Evolutionary conservation across 805 yeast genomes (phyloP).

Genomic region (Candida nanaspora): DNA sequence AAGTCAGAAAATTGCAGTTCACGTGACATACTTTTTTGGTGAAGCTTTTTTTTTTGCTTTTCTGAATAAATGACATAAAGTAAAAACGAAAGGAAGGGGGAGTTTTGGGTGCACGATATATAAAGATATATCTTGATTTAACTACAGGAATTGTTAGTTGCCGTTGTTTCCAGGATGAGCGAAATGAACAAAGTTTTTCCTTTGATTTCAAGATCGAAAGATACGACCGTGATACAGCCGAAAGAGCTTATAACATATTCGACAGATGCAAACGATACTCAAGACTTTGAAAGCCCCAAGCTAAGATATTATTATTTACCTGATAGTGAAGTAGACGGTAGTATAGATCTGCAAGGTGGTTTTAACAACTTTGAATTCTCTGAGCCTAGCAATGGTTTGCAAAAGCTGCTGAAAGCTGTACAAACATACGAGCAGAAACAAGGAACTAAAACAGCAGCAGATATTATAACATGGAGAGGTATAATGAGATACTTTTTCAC

Average conservation of each 20-base stretch:
- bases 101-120: too few species aligned
- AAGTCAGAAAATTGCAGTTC: too few species aligned
- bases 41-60: too few species aligned
- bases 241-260: slow-evolving; percentile 70
- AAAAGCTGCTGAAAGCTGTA: slow-evolving; percentile 51
- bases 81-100: too few species aligned
- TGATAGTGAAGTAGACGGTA: slow-evolving; percentile 50
- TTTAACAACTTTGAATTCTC: slow-evolving; percentile 47
- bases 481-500: slow-evolving; percentile 67
- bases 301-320: slow-evolving; percentile 78
- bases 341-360: slow-evolving; percentile 61
- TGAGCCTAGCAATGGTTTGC: slow-evolving; percentile 53
- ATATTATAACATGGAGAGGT: slow-evolving; percentile 82
- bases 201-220: slow-evolving; percentile 42
- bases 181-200: slow-evolving; percentile 23
- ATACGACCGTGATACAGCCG: slow-evolving; percentile 77
- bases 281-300: slow-evolving; percentile 42
- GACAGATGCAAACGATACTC: slow-evolving; percentile 45
- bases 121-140: too few species aligned
- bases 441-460: slow-evolving; percentile 41
- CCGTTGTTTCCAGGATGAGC: neutral
- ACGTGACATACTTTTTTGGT: too few species aligned
- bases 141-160: too few species aligned
- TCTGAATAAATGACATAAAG: too few species aligned
- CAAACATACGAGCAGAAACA: slow-evolving; percentile 43